Conservation (phyloP, 148 eudicot genomes). For the Rhododendron vialii region DNA sequence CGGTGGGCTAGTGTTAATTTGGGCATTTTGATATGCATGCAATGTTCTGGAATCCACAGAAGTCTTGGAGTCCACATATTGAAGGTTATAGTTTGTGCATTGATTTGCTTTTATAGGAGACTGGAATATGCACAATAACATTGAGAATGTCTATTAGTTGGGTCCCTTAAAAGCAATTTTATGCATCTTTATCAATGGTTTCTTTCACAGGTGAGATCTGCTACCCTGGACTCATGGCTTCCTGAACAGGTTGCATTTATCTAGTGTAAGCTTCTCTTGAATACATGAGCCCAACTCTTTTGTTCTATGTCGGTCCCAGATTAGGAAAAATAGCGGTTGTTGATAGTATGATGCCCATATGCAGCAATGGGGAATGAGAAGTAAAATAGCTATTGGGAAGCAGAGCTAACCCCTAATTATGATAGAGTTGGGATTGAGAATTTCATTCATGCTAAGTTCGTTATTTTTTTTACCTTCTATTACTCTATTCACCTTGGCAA, state of each 20-base stretch:
- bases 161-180: not conserved
- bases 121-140: not conserved
- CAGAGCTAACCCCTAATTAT: conserved; percentile 91
- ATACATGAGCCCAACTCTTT: not conserved
- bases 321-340: not conserved
- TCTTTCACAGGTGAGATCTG: conserved; percentile 77
- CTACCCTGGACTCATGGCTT: conserved; percentile 99
- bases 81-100: conserved; percentile 51
- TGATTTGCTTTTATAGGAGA: not conserved
- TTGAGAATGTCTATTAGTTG: not conserved
- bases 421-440: conserved; percentile 99
- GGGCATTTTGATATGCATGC: conserved; percentile 97
- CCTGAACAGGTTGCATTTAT: conserved; percentile 96
- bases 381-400: conserved; percentile 94
- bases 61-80: conserved; percentile 98
- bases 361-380: conserved; percentile 93
- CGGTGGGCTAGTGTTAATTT: conserved; percentile 99
- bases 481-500: conserved; percentile 8
- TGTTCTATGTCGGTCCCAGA: conserved; percentile 8
- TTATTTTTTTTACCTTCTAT: too few species aligned
- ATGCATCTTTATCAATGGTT: not conserved
- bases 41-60: conserved; percentile 94
- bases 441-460: conserved; percentile 96
- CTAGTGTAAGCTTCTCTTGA: conserved; percentile 55
- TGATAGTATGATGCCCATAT: conserved; percentile 13